Evolutionary conservation across 1,139 yeast genomes (phyloP), one percentile per base, ranked within the genome.

Genomic region (Hansenula anomala): DNA sequence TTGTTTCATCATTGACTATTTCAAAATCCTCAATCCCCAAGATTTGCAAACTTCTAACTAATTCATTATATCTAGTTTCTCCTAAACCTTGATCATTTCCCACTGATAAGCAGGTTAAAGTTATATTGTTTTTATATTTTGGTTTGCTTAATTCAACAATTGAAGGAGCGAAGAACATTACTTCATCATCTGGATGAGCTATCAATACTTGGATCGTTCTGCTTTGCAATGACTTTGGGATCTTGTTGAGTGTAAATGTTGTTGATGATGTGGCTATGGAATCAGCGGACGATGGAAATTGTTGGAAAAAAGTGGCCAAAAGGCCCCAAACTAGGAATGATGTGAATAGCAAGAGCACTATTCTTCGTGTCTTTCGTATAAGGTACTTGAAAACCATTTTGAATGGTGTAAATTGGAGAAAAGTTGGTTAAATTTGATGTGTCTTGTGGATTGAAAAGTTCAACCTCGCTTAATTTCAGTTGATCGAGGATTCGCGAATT

Each of bases 181-280:
- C 92, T 61, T 94, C 99, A 59, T 94, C 99, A 60, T 94, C 99
- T 0, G 99, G 99, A 60, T 94, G 99, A 1, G 96, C 96, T 31
- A 89, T 81, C 16, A 92, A 67, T 36, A 86, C 65, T 46, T 71
- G 73, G 2, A 74, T 41, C 3, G 37, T 36, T n/a, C 39, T 36
- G 23, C 41, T 39, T 2, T 26, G 36, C 13, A 47, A 28, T 4
- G 19, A 12, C 3, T 16, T 4, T 22, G 50, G 45, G 14, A 41
- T 24, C 7, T 12, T 11, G 7, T 40, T 27, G 7, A 28, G 31
- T 16, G 23, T 17, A 24, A 32, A 15, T 17, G 23, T 2, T 13
- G 15, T n/a, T n/a, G n/a, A n/a, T n/a, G n/a, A n/a, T n/a, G n/a
- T n/a, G n/a, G n/a, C n/a, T n/a, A n/a, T n/a, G n/a, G n/a, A n/a